These are phyloP conservation scores for Ceratopteris richardii DNA, from an alignment of 75 land plant genomes.

Conservation along the genomic window DNA sequence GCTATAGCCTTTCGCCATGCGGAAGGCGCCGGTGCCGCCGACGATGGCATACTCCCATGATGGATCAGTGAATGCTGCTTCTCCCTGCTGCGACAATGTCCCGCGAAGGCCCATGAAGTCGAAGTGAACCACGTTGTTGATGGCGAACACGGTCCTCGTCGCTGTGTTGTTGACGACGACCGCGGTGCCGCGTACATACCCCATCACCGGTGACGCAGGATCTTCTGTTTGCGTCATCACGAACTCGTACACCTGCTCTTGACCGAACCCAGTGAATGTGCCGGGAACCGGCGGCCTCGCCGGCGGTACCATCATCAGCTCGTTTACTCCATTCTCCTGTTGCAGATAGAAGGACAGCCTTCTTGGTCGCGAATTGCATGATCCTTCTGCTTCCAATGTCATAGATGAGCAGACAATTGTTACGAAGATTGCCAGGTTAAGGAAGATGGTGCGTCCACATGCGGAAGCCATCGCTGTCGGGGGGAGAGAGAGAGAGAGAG, in stretches of 20 bases:
- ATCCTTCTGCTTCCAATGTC: too few species aligned
- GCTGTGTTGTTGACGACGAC: neutral
- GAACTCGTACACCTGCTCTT: too few species aligned
- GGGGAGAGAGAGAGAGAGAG: too few species aligned
- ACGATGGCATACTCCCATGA: neutral
- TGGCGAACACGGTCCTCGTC: neutral
- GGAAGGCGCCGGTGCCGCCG: slow-evolving; percentile 3
- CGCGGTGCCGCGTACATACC: too few species aligned
- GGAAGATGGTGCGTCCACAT: too few species aligned
- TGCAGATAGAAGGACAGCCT: too few species aligned
- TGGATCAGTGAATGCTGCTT: neutral
- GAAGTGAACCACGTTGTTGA: neutral
- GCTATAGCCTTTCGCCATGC: neutral
- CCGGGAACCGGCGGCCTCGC: neutral
- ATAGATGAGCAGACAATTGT: too few species aligned
- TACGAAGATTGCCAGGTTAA: too few species aligned
- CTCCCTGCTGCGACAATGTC: neutral
- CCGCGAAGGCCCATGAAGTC: neutral
- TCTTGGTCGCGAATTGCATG: too few species aligned
- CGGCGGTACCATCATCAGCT: neutral
- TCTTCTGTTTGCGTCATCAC: neutral
- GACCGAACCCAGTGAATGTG: neutral
- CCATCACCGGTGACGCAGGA: neutral
- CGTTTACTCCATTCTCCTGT: neutral
- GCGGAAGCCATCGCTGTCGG: too few species aligned